Evolutionary conservation across 177 flowering plant species (phyloP).

Genomic region (Telopea speciosissima): DNA sequence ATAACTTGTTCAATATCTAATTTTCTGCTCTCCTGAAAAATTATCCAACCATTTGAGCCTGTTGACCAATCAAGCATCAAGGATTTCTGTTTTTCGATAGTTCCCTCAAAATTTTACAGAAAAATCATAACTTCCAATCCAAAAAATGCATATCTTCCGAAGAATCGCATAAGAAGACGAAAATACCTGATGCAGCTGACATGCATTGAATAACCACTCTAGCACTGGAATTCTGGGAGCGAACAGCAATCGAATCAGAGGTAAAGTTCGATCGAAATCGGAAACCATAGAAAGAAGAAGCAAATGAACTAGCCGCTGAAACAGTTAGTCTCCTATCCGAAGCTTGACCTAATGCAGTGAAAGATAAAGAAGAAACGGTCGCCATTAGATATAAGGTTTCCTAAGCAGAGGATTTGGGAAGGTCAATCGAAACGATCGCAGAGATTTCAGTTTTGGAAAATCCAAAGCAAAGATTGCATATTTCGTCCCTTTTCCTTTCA

Average conservation of each 20-base stretch:
- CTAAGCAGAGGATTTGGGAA: background rate
- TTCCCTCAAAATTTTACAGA: background rate
- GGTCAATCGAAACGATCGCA: too few species aligned
- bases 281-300: constrained; percentile 23
- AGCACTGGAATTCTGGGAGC: constrained; percentile 29
- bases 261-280: constrained; percentile 25
- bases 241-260: constrained; percentile 18
- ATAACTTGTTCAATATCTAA: too few species aligned
- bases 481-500: too few species aligned
- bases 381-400: constrained; percentile 38
- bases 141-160: background rate
- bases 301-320: constrained; percentile 16
- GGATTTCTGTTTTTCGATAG: too few species aligned
- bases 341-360: constrained; percentile 45
- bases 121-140: background rate
- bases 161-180: background rate
- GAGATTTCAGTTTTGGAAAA: too few species aligned
- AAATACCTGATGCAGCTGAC: constrained; percentile 37
- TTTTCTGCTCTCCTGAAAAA: too few species aligned
- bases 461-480: too few species aligned
- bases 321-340: constrained; percentile 30
- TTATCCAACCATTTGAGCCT: too few species aligned
- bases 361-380: constrained; percentile 54
- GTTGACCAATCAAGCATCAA: too few species aligned
- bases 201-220: constrained; percentile 41